Evolutionary conservation across 257 asterid species (phyloP).

Genomic region (Solanum chiquidenum): DNA sequence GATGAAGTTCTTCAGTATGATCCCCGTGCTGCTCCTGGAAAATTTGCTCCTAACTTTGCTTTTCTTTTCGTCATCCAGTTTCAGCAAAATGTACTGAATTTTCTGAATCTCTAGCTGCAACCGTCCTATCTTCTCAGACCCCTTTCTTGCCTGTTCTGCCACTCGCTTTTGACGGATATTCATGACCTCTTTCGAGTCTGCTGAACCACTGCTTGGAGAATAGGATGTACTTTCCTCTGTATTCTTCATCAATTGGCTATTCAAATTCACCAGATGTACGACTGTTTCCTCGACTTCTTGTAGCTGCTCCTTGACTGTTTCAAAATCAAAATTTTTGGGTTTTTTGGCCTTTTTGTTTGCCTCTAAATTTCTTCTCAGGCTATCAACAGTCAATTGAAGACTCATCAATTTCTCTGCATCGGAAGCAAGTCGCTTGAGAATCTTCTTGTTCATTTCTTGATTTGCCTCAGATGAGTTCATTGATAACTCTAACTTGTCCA

Average conservation of each 20-base stretch:
- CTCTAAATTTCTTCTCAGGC: conserved; percentile 47
- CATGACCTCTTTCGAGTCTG: conserved; percentile 37
- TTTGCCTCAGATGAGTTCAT: conserved; percentile 17
- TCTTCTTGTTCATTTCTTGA: conserved; percentile 32
- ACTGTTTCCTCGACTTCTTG: conserved; percentile 63
- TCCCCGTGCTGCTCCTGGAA: conserved; percentile 35
- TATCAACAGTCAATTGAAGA: conserved; percentile 41
- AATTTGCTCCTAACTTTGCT: conserved; percentile 40
- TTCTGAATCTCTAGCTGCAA: conserved; percentile 68
- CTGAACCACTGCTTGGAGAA: conserved; percentile 28
- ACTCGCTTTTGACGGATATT: conserved; percentile 43
- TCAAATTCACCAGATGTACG: conserved; percentile 47
- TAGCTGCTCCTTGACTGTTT: conserved; percentile 52
- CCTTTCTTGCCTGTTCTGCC: conserved; percentile 65
- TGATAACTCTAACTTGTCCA: conserved; percentile 54
- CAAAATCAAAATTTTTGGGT: conserved; percentile 37
- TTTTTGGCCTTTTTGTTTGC: conserved; percentile 34
- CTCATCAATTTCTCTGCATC: conserved; percentile 53
- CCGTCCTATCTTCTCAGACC: conserved; percentile 55
- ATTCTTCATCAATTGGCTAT: conserved; percentile 49
- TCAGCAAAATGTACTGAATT: conserved; percentile 47
- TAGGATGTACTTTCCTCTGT: conserved; percentile 33
- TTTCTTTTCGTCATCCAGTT: conserved; percentile 64
- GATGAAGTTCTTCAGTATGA: conserved; percentile 68
- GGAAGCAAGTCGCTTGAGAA: conserved; percentile 50